Evolutionary conservation across 2,329 filamentous ascomycete species (phyloP).

Genomic region (Monascus ruber): DNA sequence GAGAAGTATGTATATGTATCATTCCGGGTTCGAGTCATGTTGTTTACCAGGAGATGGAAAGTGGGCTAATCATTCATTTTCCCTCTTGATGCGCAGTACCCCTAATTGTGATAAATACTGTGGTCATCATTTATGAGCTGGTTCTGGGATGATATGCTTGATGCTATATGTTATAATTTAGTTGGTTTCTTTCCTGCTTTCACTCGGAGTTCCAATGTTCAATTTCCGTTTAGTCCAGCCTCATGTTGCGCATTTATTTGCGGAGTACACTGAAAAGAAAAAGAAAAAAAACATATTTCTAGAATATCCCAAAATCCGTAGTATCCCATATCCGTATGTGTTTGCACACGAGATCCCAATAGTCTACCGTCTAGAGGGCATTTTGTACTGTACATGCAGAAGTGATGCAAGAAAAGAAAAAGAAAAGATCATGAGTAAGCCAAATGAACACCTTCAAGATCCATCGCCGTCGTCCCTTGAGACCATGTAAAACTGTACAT

Average conservation of each 20-base stretch:
- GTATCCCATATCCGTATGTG: no score
- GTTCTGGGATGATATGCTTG: conserved; percentile 50
- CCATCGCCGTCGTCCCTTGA: neutral
- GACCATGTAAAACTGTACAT: neutral
- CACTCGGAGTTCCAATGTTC: neutral
- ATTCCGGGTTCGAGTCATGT: neutral
- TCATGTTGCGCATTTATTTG: no score
- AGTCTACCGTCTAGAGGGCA: no score
- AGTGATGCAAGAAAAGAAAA: neutral
- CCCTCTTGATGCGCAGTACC: conserved; percentile 49
- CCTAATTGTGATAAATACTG: conserved; percentile 67
- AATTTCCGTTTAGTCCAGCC: neutral
- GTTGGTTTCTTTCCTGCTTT: neutral
- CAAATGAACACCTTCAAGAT: neutral
- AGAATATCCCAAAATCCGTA: no score
- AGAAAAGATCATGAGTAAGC: neutral
- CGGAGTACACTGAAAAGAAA: no score
- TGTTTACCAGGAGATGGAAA: neutral
- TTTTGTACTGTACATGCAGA: neutral
- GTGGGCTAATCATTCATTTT: neutral
- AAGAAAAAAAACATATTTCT: no score
- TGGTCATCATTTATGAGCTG: conserved; percentile 75
- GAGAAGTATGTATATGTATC: conserved; percentile 55
- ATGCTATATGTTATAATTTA: no score
- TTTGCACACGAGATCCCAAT: no score